These are phyloP conservation scores for Parachaetomium inaequale DNA, from an alignment of 495 filamentous ascomycete genomes.

Conservation along the genomic window DNA sequence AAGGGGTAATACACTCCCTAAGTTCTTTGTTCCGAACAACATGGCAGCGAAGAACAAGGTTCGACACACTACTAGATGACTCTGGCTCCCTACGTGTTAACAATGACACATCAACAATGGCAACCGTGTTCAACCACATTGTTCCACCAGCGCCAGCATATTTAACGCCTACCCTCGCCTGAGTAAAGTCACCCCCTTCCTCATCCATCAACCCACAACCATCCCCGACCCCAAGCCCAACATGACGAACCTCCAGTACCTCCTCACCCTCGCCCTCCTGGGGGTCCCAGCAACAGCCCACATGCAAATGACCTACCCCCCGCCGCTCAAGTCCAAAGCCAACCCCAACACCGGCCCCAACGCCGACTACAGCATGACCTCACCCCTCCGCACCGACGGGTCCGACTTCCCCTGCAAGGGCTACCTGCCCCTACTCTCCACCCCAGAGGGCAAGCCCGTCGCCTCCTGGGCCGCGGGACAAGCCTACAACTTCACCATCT, in stretches of 20 bases:
- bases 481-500: constrained; percentile 53
- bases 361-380: constrained; percentile 45
- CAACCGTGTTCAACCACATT: background rate
- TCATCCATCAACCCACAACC: background rate
- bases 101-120: background rate
- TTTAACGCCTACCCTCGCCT: background rate
- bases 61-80: background rate
- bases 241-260: background rate
- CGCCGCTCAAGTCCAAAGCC: constrained; percentile 44
- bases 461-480: constrained; percentile 52
- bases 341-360: constrained; percentile 42
- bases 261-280: background rate
- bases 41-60: background rate
- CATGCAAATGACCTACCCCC: constrained; percentile 54
- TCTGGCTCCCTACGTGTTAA: background rate
- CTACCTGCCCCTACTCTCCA: constrained; percentile 48
- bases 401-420: constrained; percentile 63
- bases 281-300: constrained; percentile 36
- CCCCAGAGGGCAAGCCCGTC: constrained; percentile 40
- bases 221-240: background rate
- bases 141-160: background rate
- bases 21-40: background rate
- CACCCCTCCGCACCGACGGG: constrained; percentile 46
- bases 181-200: too few relatives aligned
- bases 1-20: background rate